Evolutionary conservation across 1,284 basidiomycete species (phyloP), one percentile per base, ranked within the genome.

Genomic region (Cerioporus squamosus): DNA sequence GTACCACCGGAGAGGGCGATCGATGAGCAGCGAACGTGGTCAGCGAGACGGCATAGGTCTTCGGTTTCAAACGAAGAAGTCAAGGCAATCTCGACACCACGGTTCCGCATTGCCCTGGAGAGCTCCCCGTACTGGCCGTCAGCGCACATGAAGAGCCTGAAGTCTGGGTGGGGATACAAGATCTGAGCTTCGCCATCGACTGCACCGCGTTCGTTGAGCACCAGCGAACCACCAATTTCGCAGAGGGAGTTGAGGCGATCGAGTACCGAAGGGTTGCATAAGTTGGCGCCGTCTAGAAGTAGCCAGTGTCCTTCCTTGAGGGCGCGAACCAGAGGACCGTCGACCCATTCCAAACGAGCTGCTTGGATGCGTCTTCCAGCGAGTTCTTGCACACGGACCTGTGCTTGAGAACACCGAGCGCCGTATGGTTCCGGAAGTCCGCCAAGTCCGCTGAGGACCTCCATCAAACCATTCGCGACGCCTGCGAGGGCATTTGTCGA

Each of bases 181-280:
- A 89, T 75, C 65, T 93, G 87, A 1, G 96, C 86, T 40, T 82
- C 77, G 33, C 93, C 93, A 55, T 91, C 78, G 43, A 95, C 87
- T 38, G 90, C 87, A 0, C 97, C 97, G 51, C 94, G 87, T 74
- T 99, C 97, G 67, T 88, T 96, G 56, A 99, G 81, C 31, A 88
- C 87, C 29, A 99, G 77, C 0, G 80, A 80, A 6, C 97, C 97
- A 51, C 89, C 81, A 15, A 84, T 81, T 75, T 99, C 97, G 72
- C 97, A 98, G 10, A 99, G 86, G 36, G 95, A 97, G 73, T 99
- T 99, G 44, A 99, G 85, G 23, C 97, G 87, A 78, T 99, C 97
- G 24, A 99, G 85, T 5, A 99, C 96, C 2, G 96, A 97, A 2
- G 97, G 90, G 60, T 85, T 95, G 77, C 97, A 99, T 14, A 97